Conservation (phyloP, 768 basidiomycete species). For the Hysterangium stoloniferum region DNA sequence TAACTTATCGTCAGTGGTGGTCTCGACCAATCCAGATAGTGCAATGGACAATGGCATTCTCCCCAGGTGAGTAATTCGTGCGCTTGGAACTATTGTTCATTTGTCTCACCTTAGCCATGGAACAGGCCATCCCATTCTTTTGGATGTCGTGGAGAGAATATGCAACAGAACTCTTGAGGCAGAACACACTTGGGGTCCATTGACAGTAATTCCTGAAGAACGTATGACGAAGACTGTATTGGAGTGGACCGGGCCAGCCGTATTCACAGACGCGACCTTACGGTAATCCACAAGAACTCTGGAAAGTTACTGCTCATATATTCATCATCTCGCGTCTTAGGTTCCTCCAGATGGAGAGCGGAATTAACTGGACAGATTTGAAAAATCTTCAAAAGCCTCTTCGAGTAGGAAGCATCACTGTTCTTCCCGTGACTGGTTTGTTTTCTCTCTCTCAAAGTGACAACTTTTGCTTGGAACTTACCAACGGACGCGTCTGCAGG, state of each 20-base stretch:
- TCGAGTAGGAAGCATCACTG: conserved; percentile 27
- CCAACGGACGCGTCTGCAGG: conserved; percentile 11
- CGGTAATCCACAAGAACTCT: not conserved
- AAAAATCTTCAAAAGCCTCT: conserved; percentile 22
- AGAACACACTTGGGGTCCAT: conserved; percentile 19
- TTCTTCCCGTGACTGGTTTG: conserved; percentile 28
- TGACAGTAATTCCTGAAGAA: not conserved
- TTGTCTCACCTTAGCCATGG: not conserved
- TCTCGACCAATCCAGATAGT: conserved; percentile 32
- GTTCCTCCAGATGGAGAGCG: conserved; percentile 27
- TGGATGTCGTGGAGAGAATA: conserved; percentile 31
- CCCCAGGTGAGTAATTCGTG: conserved; percentile 16
- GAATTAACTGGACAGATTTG: conserved; percentile 28
- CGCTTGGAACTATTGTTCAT: not conserved
- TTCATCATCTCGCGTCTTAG: conserved; percentile 14
- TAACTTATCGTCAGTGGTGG: conserved; percentile 20
- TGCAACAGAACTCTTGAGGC: conserved; percentile 20
- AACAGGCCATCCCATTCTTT: conserved; percentile 29
- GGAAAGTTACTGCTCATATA: not conserved
- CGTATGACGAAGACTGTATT: conserved; percentile 23
- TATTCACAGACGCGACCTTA: conserved; percentile 15
- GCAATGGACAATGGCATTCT: conserved; percentile 35
- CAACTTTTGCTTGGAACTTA: no score
- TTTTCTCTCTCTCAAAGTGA: not conserved
- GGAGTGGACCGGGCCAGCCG: conserved; percentile 29